Evolutionary conservation across 2,329 filamentous ascomycete genomes (phyloP), one percentile per base, ranked within the genome.

Genomic region (Cladophialophora yegresii): DNA sequence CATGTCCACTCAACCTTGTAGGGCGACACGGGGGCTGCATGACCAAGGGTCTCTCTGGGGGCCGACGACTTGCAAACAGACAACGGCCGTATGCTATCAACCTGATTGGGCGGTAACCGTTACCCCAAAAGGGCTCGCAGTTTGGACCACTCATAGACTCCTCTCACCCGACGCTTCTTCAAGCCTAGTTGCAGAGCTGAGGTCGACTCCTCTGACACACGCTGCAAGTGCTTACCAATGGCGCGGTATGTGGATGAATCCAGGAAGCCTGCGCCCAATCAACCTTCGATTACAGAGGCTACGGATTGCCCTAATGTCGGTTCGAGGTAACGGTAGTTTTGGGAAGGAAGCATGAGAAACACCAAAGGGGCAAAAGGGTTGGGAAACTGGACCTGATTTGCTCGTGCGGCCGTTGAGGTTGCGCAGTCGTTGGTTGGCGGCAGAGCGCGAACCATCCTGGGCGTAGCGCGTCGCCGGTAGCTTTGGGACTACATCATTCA

Each of bases 281-380:
- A 59, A 23, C 13, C 12, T 23, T 32, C n/a, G 26, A 33, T 54
- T 5, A 20, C 4, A 5, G 22, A 43, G 20, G n/a, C 47, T 30
- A 20, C n/a, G 12, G 30, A 51, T n/a, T 22, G 9, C 5, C 4
- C 13, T 59, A 59, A 53, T 20, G 28, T 43, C 47, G 57, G 16
- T 59, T 59, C 57, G 30, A 33, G 57, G 57, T 30, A 59, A 51
- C 57, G 47, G 57, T 30, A 53, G 47, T 59, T 59, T 59, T 59
- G 57, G 57, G 57, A 49, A 59, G 20, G 43, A 36, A 16, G 23
- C 8, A 22, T 13, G 55, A 58, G 55, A 58, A 51, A 28, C 43
- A 51, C 57, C 23, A 26, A 58, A 59, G 20, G 22, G 47, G 57
- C 13, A 26, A 59, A 32, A 32, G 57, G 57, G n/a, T 59, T 8